These are phyloP conservation scores for Alternaria burnsii DNA, from an alignment of 2,329 filamentous ascomycete species.

Conservation along the genomic window DNA sequence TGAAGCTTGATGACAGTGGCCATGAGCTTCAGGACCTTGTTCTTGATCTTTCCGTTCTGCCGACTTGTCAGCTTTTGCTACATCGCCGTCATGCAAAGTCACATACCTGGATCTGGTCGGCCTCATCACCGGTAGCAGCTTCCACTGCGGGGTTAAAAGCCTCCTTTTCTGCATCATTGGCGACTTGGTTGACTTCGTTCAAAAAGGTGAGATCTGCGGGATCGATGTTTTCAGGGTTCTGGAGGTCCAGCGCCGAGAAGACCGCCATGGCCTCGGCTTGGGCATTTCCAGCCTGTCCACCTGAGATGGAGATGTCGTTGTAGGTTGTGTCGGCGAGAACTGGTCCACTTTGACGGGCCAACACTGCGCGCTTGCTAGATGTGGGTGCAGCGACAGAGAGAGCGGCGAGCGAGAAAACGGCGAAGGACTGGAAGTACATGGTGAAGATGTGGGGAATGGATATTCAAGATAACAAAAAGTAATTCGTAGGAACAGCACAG, in stretches of 20 bases:
- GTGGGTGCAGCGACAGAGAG: conserved; percentile 37
- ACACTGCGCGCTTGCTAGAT: conserved; percentile 26
- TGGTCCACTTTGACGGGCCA: conserved; percentile 30
- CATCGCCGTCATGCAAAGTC: rapidly evolving
- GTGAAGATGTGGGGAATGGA: conserved; percentile 12
- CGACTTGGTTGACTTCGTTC: conserved; percentile 61
- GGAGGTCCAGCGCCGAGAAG: conserved; percentile 62
- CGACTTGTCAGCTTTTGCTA: conserved; percentile 2
- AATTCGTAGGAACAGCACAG: conserved; percentile 34
- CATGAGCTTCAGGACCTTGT: conserved; percentile 67
- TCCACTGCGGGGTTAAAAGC: conserved; percentile 64
- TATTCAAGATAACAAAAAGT: conserved; percentile 4
- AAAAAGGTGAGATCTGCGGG: conserved; percentile 61
- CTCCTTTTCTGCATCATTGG: conserved; percentile 63
- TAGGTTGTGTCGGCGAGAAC: conserved; percentile 44
- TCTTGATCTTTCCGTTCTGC: conserved; percentile 67
- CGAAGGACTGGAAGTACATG: conserved; percentile 43
- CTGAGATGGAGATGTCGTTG: conserved; percentile 60
- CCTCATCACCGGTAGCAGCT: conserved; percentile 55
- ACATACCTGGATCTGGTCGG: conserved; percentile 53
- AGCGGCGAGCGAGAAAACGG: conserved; percentile 40
- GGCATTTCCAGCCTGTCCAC: conserved; percentile 62
- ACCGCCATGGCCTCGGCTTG: conserved; percentile 63
- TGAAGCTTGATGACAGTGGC: conserved; percentile 61
- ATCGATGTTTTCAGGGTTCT: conserved; percentile 59